Evolutionary conservation across 176 grass and related monocot species (phyloP).

Genomic region (Bromus sterilis): DNA sequence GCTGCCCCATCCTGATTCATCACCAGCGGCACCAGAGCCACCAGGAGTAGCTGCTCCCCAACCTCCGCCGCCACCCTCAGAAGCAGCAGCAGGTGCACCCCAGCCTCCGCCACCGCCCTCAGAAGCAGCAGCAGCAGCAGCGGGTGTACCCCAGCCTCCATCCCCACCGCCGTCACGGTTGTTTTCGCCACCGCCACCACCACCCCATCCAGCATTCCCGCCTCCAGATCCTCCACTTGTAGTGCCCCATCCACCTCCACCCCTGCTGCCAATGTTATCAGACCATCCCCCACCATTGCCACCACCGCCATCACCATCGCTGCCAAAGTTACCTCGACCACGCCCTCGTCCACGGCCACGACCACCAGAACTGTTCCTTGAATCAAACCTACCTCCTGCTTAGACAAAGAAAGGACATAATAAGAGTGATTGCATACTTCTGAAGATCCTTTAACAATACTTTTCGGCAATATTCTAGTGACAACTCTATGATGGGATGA

Average conservation of each 20-base stretch:
- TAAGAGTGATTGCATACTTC: background rate
- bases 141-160: constrained; percentile 14
- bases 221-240: constrained; percentile 28
- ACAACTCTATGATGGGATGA: background rate
- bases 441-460: background rate
- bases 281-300: constrained; percentile 38
- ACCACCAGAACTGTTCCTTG: constrained; percentile 56
- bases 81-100: background rate
- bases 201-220: constrained; percentile 15
- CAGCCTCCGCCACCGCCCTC: constrained; percentile 5
- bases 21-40: background rate
- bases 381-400: constrained; percentile 80
- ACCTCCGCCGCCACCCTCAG: background rate
- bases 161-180: constrained; percentile 2
- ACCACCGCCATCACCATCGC: constrained; percentile 30
- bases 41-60: constrained; percentile 1
- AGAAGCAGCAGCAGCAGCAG: background rate
- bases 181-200: background rate
- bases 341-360: constrained; percentile 36
- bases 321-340: constrained; percentile 46
- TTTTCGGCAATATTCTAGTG: background rate
- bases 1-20: constrained; percentile 30
- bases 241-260: constrained; percentile 38
- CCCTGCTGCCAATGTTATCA: constrained; percentile 25
- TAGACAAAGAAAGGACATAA: background rate